phyloP scores from a whole-genome alignment of 2,329 filamentous ascomycete species.

The Didymella pinodella region DNA sequence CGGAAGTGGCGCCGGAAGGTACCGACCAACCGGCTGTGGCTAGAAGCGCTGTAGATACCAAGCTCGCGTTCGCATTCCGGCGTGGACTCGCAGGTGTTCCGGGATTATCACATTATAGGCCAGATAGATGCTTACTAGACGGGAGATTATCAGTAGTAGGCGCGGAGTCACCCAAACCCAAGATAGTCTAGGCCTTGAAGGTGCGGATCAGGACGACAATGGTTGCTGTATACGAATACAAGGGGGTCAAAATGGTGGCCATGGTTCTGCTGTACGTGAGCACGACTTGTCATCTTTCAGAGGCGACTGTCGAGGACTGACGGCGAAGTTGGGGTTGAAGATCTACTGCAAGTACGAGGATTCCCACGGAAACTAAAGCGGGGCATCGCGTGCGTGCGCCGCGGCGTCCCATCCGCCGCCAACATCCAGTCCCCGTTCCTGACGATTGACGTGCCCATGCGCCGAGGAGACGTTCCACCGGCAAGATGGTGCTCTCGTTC shows the following conservation, averaged over 20 bases:
- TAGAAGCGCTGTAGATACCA: background rate
- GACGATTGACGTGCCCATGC: constrained; percentile 20
- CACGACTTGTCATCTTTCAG: too few relatives aligned
- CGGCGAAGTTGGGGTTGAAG: background rate
- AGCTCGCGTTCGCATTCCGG: constrained; percentile 5
- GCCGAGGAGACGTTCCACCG: constrained; percentile 18
- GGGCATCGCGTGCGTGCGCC: constrained; percentile 1
- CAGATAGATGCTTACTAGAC: background rate
- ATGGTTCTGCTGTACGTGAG: too few relatives aligned
- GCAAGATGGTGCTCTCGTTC: constrained; percentile 75
- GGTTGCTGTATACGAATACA: too few relatives aligned
- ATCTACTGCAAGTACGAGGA: background rate
- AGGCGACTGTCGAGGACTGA: too few relatives aligned
- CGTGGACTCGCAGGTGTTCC: background rate
- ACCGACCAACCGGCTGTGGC: background rate
- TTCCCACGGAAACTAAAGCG: constrained; percentile 1
- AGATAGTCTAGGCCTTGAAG: too few relatives aligned
- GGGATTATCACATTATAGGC: background rate
- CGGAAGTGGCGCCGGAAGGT: background rate
- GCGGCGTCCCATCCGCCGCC: constrained; percentile 2
- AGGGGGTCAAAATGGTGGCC: too few relatives aligned
- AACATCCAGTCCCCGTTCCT: constrained; percentile 7
- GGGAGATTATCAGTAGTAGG: background rate
- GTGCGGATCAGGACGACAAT: too few relatives aligned
- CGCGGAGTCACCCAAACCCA: background rate